Percentiles rank a stretch among this genome's conserved stretches.
Conservation (phyloP, 2,329 filamentous ascomycete species). For the Pseudocercospora ulei region DNA sequence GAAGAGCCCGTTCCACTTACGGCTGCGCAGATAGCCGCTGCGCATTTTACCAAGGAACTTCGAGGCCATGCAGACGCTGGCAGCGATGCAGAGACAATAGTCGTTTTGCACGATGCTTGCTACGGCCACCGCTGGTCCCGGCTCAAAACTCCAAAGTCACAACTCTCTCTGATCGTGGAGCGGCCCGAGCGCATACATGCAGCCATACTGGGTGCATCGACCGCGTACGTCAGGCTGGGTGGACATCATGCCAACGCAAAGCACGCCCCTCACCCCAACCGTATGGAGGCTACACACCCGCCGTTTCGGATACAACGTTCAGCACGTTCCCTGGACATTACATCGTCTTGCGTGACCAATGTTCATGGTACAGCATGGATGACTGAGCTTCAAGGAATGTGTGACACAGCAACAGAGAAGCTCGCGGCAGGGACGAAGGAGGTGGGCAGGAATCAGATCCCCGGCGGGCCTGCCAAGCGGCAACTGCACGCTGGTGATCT, state of each 20-base stretch:
- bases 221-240: slow-evolving; percentile 84
- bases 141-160: slow-evolving; percentile 62
- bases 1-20: slow-evolving; percentile 30
- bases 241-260: slow-evolving; percentile 63
- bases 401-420: slow-evolving; percentile 65
- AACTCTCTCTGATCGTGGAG: slow-evolving; percentile 76
- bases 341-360: slow-evolving; percentile 69
- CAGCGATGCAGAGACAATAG: slow-evolving; percentile 53
- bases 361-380: slow-evolving; percentile 91
- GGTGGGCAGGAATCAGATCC: slow-evolving; percentile 47
- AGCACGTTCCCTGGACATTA: slow-evolving; percentile 58
- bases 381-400: slow-evolving; percentile 80
- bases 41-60: slow-evolving; percentile 62
- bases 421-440: slow-evolving; percentile 70
- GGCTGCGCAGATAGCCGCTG: slow-evolving; percentile 31
- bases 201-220: slow-evolving; percentile 67
- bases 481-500: slow-evolving; percentile 79
- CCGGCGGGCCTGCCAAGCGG: slow-evolving; percentile 43
- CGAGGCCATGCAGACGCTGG: slow-evolving; percentile 48
- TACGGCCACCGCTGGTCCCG: slow-evolving; percentile 89
- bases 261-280: slow-evolving; percentile 56
- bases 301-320: slow-evolving; percentile 81
- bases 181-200: slow-evolving; percentile 84
- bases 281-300: slow-evolving; percentile 48
- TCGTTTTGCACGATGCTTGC: slow-evolving; percentile 84